Evolutionary conservation across 2,329 filamentous ascomycete genomes (phyloP).

Genomic region (Pseudopyricularia cyperi): DNA sequence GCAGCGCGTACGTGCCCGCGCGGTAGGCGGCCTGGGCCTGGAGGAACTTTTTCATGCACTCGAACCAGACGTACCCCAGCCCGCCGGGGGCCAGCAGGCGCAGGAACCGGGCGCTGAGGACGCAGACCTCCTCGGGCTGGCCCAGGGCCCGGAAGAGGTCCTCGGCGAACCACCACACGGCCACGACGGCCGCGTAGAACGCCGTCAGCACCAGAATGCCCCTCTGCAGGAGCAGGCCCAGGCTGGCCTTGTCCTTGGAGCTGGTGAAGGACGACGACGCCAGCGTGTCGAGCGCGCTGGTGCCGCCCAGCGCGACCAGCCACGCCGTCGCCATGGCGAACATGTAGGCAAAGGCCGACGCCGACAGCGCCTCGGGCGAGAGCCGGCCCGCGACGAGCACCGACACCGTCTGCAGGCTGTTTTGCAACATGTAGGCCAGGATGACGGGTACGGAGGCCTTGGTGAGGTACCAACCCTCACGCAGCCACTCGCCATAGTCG

Average conservation of each 20-base stretch:
- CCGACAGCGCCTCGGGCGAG: slow-evolving; percentile 67
- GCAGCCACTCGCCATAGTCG: slow-evolving; percentile 20
- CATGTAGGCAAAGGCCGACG: slow-evolving; percentile 83
- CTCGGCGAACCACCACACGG: slow-evolving; percentile 65
- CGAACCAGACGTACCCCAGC: slow-evolving; percentile 78
- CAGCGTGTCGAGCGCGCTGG: slow-evolving; percentile 74
- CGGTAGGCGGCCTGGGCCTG: slow-evolving; percentile 86
- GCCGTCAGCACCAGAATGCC: slow-evolving; percentile 57
- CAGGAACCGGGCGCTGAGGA: slow-evolving; percentile 61
- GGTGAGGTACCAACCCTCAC: slow-evolving; percentile 55
- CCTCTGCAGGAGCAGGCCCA: slow-evolving; percentile 68
- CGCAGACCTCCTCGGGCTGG: slow-evolving; percentile 65
- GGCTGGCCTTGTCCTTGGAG: slow-evolving; percentile 62
- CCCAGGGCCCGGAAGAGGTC: slow-evolving; percentile 62
- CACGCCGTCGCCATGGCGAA: slow-evolving; percentile 83
- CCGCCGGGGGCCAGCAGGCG: slow-evolving; percentile 66
- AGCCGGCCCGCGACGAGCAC: slow-evolving; percentile 71
- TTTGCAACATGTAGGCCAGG: slow-evolving; percentile 73
- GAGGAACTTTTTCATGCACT: slow-evolving; percentile 73
- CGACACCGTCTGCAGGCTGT: slow-evolving; percentile 70
- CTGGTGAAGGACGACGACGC: slow-evolving; percentile 75
- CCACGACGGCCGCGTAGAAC: slow-evolving; percentile 60
- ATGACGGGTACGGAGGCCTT: slow-evolving; percentile 66
- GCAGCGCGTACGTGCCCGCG: slow-evolving; percentile 68
- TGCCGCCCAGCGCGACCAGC: slow-evolving; percentile 76